phyloP scores from a whole-genome alignment of 169 alveolate genomes.

The Perkinsus olseni region DNA sequence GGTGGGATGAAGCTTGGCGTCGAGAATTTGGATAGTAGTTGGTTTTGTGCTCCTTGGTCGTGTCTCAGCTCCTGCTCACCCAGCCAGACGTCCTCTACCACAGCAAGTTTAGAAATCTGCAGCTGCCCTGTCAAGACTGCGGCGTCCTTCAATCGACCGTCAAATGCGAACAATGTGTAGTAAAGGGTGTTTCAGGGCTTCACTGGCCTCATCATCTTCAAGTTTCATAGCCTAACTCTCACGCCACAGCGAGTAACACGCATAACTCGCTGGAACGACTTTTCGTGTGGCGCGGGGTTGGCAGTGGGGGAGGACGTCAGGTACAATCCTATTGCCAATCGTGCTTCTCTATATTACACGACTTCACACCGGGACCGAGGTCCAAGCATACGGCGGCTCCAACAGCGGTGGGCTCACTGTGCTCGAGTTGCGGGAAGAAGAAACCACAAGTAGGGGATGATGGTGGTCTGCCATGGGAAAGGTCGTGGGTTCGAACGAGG shows the following conservation, averaged over 20 bases:
- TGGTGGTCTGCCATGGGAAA: background rate
- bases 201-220: no score
- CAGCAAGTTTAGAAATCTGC: conserved; percentile 27
- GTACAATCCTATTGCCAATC: conserved; percentile 32
- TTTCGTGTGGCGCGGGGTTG: no score
- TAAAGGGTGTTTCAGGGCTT: no score
- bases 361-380: conserved; percentile 13
- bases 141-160: conserved; percentile 30
- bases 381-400: conserved; percentile 20
- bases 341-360: conserved; percentile 23
- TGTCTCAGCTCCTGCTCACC: conserved; percentile 10
- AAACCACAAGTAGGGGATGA: conserved; percentile 19
- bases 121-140: conserved; percentile 25
- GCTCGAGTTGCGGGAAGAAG: conserved; percentile 28
- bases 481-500: no score
- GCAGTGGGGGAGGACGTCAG: background rate
- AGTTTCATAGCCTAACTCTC: no score
- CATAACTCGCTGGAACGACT: no score
- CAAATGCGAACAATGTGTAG: conserved; percentile 28
- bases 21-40: no score
- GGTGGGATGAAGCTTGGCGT: no score
- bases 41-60: no score
- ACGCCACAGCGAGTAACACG: no score
- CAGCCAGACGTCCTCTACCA: conserved; percentile 35
- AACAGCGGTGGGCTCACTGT: conserved; percentile 25